Conservation (phyloP, 2,329 filamentous ascomycete species). For the Beauveria medogensis region DNA sequence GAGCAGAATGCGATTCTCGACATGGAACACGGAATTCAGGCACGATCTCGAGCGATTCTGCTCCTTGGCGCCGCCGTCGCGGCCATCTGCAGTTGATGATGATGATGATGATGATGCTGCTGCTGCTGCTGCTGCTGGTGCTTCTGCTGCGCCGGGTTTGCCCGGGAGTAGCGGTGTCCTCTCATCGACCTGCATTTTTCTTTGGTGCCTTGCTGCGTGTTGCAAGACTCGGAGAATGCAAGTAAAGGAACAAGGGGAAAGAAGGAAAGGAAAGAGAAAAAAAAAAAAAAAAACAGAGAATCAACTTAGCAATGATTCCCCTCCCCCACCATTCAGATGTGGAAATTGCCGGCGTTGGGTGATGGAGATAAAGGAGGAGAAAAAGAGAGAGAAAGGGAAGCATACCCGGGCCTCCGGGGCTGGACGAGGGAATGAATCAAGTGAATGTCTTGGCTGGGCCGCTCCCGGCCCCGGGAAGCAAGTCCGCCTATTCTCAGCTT, state of each 20-base stretch:
- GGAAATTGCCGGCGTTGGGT: neutral
- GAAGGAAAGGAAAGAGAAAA: neutral
- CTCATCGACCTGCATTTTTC: constrained; percentile 4
- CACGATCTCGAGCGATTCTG: constrained; percentile 12
- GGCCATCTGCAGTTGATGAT: neutral
- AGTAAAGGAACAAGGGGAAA: neutral
- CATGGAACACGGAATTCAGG: constrained; percentile 16
- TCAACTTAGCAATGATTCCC: neutral
- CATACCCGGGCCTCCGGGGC: neutral
- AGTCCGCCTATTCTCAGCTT: neutral
- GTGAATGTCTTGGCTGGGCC: neutral
- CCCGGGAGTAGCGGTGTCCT: constrained; percentile 5
- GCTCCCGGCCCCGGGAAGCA: neutral
- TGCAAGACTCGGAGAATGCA: neutral
- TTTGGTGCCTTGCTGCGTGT: neutral
- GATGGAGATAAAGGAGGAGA: neutral
- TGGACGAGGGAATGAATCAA: neutral
- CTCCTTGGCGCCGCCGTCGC: neutral
- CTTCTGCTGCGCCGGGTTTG: neutral
- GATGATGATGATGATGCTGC: too few relatives aligned
- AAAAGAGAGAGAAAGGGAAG: neutral
- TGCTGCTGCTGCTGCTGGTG: too few relatives aligned
- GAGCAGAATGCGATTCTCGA: constrained; percentile 43
- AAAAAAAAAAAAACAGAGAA: neutral
- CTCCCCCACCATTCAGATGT: neutral